Evolutionary conservation across 345 rosid species (phyloP).

Genomic region (Melaleuca quinquenervia): DNA sequence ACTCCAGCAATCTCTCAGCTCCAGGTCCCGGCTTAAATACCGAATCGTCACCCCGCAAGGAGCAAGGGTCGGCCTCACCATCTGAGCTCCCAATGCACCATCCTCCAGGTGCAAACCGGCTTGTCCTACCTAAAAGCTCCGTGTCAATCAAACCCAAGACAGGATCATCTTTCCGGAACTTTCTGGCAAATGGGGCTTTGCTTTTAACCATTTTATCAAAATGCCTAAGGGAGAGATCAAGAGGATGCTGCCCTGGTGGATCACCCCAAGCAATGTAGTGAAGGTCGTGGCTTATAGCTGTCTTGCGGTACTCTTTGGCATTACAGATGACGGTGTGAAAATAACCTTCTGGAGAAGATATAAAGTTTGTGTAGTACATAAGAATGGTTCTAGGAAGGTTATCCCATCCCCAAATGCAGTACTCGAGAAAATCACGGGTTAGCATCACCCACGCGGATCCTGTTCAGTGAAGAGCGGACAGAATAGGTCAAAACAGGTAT

Average conservation of each 20-base stretch:
- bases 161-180: conserved; percentile 55
- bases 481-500: not conserved
- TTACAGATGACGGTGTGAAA: conserved; percentile 90
- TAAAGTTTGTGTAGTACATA: conserved; percentile 78
- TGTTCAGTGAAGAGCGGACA: conserved; percentile 4
- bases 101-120: conserved; percentile 57
- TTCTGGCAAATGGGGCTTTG: conserved; percentile 81
- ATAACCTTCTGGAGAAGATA: conserved; percentile 93
- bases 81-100: conserved; percentile 65
- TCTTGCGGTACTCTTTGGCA: conserved; percentile 36
- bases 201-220: conserved; percentile 65
- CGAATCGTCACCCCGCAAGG: conserved; percentile 38
- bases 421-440: conserved; percentile 59
- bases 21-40: conserved; percentile 62
- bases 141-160: conserved; percentile 70
- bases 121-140: conserved; percentile 49
- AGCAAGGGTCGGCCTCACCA: conserved; percentile 50
- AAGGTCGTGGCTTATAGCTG: conserved; percentile 72
- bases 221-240: conserved; percentile 45
- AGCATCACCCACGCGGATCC: conserved; percentile 91
- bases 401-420: conserved; percentile 92
- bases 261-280: conserved; percentile 93
- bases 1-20: conserved; percentile 48
- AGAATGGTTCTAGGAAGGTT: conserved; percentile 74
- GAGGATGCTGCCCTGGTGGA: conserved; percentile 89